phyloP scores from a whole-genome alignment of 2,329 filamentous ascomycete species.

The Aurifilum marmelostoma region DNA sequence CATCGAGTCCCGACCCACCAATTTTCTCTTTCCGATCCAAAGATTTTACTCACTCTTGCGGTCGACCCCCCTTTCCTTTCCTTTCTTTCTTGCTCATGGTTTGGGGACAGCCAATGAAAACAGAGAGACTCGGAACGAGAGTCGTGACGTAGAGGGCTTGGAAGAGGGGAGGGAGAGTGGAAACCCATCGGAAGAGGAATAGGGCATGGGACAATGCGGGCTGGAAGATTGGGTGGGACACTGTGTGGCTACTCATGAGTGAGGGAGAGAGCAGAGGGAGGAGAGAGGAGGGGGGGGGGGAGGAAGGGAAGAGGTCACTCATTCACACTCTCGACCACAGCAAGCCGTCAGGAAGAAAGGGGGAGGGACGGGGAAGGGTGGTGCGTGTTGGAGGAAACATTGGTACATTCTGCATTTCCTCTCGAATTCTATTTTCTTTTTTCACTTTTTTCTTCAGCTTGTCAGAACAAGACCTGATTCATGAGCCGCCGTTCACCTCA shows the following conservation, averaged over 20 bases:
- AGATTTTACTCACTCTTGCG: neutral
- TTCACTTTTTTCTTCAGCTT: neutral
- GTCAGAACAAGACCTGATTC: neutral
- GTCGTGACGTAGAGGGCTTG: conserved; percentile 30
- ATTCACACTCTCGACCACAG: neutral
- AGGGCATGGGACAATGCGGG: conserved; percentile 13
- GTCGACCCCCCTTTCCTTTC: neutral
- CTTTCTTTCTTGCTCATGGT: neutral
- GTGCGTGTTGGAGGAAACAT: neutral
- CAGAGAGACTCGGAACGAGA: conserved; percentile 15
- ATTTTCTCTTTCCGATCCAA: conserved; percentile 3
- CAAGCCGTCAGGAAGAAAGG: neutral
- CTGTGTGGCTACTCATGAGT: conserved; percentile 19
- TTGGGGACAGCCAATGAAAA: conserved; percentile 22
- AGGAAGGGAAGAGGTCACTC: neutral
- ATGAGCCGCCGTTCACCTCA: neutral
- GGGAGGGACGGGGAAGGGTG: neutral
- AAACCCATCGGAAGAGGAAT: conserved; percentile 13
- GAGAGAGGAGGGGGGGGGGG: neutral
- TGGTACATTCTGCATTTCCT: neutral
- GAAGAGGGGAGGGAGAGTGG: conserved; percentile 2
- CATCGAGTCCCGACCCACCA: neutral
- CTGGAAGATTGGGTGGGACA: conserved; percentile 10
- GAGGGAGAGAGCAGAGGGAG: neutral
- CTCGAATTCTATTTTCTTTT: neutral